These are phyloP conservation scores for Penicillium parvum DNA, from an alignment of 495 filamentous ascomycete species.

Conservation along the genomic window DNA sequence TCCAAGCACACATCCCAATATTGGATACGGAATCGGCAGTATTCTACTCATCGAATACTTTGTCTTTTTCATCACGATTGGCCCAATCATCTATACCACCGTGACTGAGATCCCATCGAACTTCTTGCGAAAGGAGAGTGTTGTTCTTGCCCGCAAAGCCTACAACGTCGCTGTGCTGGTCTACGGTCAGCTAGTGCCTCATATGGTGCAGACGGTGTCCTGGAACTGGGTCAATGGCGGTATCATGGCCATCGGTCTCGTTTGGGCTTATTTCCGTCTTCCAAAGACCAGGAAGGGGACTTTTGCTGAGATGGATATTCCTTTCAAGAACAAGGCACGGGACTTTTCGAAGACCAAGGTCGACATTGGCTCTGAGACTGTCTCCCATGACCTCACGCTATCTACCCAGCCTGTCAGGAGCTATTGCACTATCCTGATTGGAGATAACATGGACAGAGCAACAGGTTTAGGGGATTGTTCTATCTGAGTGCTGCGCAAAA, in stretches of 20 bases:
- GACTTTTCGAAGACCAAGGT: slow-evolving; percentile 9
- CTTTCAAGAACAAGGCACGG: slow-evolving; percentile 29
- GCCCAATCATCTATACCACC: slow-evolving; percentile 66
- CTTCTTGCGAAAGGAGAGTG: slow-evolving; percentile 62
- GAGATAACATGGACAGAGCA: too few species aligned
- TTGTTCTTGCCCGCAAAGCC: slow-evolving; percentile 55
- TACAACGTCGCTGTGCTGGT: slow-evolving; percentile 63
- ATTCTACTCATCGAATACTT: slow-evolving; percentile 62
- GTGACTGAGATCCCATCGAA: slow-evolving; percentile 64
- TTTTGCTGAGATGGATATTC: slow-evolving; percentile 50
- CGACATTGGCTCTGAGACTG: slow-evolving; percentile 7
- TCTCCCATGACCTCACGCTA: slow-evolving; percentile 4
- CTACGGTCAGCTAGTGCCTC: slow-evolving; percentile 56
- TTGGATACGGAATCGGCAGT: slow-evolving; percentile 31
- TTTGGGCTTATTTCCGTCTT: slow-evolving; percentile 62
- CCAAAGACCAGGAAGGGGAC: slow-evolving; percentile 60
- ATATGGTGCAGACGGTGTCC: slow-evolving; percentile 58
- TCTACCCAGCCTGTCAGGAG: too few species aligned
- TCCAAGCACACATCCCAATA: slow-evolving; percentile 33
- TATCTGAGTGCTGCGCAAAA: too few species aligned
- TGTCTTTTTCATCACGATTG: slow-evolving; percentile 62
- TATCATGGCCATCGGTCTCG: slow-evolving; percentile 56
- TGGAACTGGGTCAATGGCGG: slow-evolving; percentile 69
- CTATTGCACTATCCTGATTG: too few species aligned
- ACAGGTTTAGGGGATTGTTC: too few species aligned